phyloP scores from a whole-genome alignment of 164 flowering plant genomes.

The Taxillus chinensis region DNA sequence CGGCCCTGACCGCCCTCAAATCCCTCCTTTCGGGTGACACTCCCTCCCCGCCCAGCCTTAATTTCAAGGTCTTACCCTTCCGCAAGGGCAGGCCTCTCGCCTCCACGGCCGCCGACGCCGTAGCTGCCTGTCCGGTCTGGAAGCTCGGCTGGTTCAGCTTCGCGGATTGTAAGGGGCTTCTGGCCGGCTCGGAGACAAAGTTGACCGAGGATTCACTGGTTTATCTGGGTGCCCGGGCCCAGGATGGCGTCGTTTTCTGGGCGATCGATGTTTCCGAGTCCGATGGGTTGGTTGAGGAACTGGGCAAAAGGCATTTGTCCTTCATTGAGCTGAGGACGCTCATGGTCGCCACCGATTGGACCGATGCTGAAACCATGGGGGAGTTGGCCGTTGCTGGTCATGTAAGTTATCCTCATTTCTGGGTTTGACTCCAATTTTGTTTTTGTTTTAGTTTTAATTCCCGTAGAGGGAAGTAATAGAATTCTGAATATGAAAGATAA shows the following conservation, averaged over 20 bases:
- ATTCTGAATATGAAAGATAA: too few relatives aligned
- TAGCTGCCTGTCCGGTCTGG: conserved; percentile 37
- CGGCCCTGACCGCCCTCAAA: conserved; percentile 54
- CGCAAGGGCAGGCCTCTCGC: conserved; percentile 73
- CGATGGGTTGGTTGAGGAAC: conserved; percentile 24
- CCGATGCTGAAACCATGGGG: conserved; percentile 51
- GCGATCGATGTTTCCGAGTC: conserved; percentile 58
- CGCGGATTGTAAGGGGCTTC: conserved; percentile 32
- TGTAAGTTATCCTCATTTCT: conserved; percentile 34
- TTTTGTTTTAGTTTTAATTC: neutral
- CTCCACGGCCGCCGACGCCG: conserved; percentile 12
- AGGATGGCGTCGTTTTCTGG: conserved; percentile 60
- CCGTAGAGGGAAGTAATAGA: too few relatives aligned
- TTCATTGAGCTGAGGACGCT: conserved; percentile 82
- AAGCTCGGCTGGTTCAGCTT: conserved; percentile 72
- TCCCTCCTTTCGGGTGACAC: conserved; percentile 15
- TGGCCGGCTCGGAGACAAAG: conserved; percentile 27
- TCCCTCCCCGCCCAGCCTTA: conserved; percentile 10
- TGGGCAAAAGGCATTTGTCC: conserved; percentile 31
- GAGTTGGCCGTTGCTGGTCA: conserved; percentile 90
- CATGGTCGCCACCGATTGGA: conserved; percentile 97
- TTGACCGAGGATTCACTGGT: conserved; percentile 49
- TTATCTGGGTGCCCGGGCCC: conserved; percentile 47
- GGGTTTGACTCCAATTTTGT: neutral
- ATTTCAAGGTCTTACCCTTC: conserved; percentile 19